Percentiles rank a stretch among this genome's conserved stretches.
Evolutionary conservation across 2,329 filamentous ascomycete species (phyloP).

Genomic region (Ilyonectria destructans): DNA sequence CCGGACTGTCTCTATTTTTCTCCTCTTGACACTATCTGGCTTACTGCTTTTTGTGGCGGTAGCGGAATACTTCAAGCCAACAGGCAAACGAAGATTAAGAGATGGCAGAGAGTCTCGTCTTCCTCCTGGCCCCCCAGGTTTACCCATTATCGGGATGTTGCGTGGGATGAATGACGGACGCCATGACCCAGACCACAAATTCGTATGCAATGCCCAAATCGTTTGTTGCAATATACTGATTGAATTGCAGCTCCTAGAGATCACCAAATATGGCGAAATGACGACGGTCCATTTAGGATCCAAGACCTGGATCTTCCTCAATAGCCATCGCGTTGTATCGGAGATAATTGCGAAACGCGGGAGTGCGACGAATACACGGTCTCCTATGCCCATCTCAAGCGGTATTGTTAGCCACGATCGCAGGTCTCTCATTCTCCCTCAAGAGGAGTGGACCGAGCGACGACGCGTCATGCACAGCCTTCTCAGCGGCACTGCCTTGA

Average conservation of each 20-base stretch:
- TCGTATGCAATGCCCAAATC: neutral
- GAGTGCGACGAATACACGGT: conserved; percentile 51
- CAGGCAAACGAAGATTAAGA: conserved; percentile 8
- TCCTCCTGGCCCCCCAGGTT: conserved; percentile 18
- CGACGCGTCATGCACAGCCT: conserved; percentile 59
- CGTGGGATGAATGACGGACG: neutral
- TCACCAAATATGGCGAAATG: conserved; percentile 47
- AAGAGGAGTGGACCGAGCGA: conserved; percentile 54
- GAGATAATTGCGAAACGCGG: conserved; percentile 58
- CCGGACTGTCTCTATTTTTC: too few relatives aligned
- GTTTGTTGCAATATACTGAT: too few relatives aligned
- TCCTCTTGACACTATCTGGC: too few relatives aligned
- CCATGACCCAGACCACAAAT: conserved; percentile 12
- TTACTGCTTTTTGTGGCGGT: neutral
- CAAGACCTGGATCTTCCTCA: conserved; percentile 62
- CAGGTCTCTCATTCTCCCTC: conserved; percentile 54
- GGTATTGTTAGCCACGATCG: conserved; percentile 54
- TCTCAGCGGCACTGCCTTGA: conserved; percentile 54
- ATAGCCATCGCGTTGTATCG: conserved; percentile 56
- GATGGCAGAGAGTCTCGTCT: conserved; percentile 17
- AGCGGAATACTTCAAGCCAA: conserved; percentile 18
- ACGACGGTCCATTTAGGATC: conserved; percentile 49
- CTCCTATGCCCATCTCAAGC: conserved; percentile 51
- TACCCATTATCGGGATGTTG: conserved; percentile 12
- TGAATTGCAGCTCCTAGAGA: neutral